Conservation (phyloP, 106 monocot species). For the Narthecium ossifragum region DNA sequence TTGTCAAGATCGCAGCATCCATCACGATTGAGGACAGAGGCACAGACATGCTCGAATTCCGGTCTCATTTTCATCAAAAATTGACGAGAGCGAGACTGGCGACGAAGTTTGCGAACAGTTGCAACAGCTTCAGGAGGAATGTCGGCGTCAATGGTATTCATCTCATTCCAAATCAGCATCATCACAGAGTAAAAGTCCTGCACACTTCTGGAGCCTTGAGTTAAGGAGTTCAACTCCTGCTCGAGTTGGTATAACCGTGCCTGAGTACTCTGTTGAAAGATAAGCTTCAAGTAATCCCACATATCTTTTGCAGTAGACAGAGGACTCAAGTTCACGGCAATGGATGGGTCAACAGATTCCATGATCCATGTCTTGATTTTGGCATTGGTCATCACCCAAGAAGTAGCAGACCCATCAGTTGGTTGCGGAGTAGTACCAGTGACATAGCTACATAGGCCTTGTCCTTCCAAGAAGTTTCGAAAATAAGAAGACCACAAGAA, state of each 20-base stretch:
- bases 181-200: background rate
- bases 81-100: conserved; percentile 7
- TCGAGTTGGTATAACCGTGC: no score
- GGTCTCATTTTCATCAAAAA: conserved; percentile 15
- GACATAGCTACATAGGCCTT: background rate
- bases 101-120: no score
- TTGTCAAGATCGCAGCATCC: background rate
- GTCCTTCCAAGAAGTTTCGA: background rate
- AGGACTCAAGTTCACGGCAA: no score
- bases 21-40: conserved; percentile 9
- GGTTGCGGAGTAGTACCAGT: background rate
- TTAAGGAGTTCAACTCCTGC: background rate
- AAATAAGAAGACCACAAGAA: background rate
- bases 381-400: no score
- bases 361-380: no score
- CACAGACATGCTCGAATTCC: conserved; percentile 4
- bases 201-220: background rate
- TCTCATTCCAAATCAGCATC: background rate
- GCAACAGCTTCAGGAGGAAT: no score
- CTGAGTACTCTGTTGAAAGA: no score
- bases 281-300: no score
- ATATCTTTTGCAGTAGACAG: background rate
- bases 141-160: no score
- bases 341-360: no score
- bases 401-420: background rate